Conservation (phyloP, 1,284 basidiomycete species). For the Polyporus tsugae region DNA sequence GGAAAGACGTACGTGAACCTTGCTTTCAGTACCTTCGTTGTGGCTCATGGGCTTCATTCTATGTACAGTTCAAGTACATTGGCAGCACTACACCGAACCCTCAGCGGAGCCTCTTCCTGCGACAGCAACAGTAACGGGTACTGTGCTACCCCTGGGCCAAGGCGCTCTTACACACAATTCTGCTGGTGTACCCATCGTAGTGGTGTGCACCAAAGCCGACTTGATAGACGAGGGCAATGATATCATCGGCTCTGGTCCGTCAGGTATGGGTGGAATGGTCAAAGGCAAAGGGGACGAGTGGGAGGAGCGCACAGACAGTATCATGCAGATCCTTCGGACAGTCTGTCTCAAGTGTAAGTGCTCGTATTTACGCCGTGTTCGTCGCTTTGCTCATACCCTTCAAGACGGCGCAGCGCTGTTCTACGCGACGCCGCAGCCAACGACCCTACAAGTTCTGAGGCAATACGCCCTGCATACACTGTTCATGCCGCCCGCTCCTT, state of each 20-base stretch:
- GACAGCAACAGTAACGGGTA: conserved; percentile 62
- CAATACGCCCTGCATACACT: conserved; percentile 89
- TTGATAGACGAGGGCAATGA: conserved; percentile 84
- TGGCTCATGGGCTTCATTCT: conserved; percentile 23
- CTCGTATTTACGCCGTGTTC: background rate
- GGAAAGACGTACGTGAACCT: conserved; percentile 76
- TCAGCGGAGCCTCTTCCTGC: conserved; percentile 66
- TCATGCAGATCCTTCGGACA: conserved; percentile 94
- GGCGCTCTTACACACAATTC: conserved; percentile 85
- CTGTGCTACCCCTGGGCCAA: conserved; percentile 79
- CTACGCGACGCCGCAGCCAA: conserved; percentile 87
- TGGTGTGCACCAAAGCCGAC: conserved; percentile 93
- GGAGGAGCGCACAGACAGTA: conserved; percentile 95
- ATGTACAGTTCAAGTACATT: conserved; percentile 79
- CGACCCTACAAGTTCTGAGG: conserved; percentile 83
- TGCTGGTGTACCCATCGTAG: conserved; percentile 87
- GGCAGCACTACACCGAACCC: conserved; percentile 92
- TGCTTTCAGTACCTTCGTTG: conserved; percentile 5
- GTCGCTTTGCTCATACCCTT: background rate
- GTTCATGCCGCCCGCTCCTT: conserved; percentile 79
- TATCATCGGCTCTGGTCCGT: conserved; percentile 69
- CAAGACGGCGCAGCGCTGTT: conserved; percentile 92
- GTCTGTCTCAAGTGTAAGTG: conserved; percentile 90
- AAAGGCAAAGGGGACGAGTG: conserved; percentile 89
- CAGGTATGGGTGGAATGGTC: conserved; percentile 83